Base-by-base conservation (phyloP, 106 monocot genomes). In the Dendrobium catenatum region DNA sequence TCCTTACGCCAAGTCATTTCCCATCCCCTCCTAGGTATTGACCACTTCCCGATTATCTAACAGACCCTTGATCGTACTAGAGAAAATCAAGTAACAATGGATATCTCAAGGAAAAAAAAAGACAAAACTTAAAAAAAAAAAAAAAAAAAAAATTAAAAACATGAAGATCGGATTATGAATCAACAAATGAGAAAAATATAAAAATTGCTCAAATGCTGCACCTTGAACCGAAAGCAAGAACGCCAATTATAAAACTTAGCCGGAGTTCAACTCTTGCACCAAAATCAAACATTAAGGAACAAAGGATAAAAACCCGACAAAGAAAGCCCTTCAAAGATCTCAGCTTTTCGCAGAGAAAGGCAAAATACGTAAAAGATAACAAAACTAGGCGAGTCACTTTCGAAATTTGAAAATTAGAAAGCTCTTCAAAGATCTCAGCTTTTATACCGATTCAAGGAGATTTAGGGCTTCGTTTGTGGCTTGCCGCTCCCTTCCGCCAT, bases 401-500 rank as follows among this genome's bases (percentile, higher is more conserved):
- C 13, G 68, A 10, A 68, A 29, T 68, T 68, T 11, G 10, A 26
- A 68, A 29, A 31, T 26, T 20, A 31, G 5, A 68, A 8, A 61
- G 37, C 37, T 1, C 37, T 10, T 61, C 13, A 51, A 15, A 13
- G 51, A 11, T 13, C 13, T 10, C 10, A 13, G 61, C 6, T 44
- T 44, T 10, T 27, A 48, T 76, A 97, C 98, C 64, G 81, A 80
- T 19, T 99, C 93, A 4, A 99, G 95, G 42, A 99, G 83, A 83
- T 83, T 86, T 67, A 95, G 78, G 40, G 93, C 95, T 84, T 99
- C 98, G 51, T 88, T 83, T 42, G 87, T 61, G 24, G 98, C 94
- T 81, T 98, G 94, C 55, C 90, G 89, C 80, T 99, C 98, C 80
- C 93, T 86, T 17, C 98, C 98, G 6, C 98, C 93, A 61, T 99